Base-by-base conservation (phyloP, 768 basidiomycete species). In the Mrakia frigida region DNA sequence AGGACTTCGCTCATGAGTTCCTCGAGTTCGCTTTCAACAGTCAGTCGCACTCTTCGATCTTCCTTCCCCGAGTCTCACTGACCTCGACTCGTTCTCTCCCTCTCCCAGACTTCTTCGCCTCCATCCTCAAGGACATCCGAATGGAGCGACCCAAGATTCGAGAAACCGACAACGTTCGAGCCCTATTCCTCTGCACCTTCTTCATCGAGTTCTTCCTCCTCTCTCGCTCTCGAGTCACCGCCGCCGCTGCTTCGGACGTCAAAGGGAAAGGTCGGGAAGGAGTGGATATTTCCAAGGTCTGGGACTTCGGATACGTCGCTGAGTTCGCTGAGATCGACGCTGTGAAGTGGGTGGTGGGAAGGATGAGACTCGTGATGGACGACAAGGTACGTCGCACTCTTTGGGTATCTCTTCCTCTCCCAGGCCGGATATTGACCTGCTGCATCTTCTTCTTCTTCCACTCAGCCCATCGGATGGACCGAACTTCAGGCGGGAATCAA, bases 401-500 rank as follows among this genome's bases (percentile, higher is more conserved):
- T 41, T 74, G 16, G 33, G 61, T 63, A 31, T 72, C 75, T 63
- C 59, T 69, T 69, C 6, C 0, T 50, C 31, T 75, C 70, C 43
- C n/a, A n/a, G n/a, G 74, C 79, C 79, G 68, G 70, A 35, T 31
- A 67, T 68, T 56, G n/a, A 37, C 14, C 41, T 25, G 41, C 18
- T n/a, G 21, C 21, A 23, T 43, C 3, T 31, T 11, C 65, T 43
- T 52, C 46, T 52, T 13, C 28, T 31, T n/a, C 52, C 23, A 23
- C 46, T 65, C 80, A 97, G 93, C 96, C 96, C 41, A 94, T 94
- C 81, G 86, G 89, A 77, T 98, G 94, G 94, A 92, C 89, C 37
- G 95, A 97, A 82, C 86, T 98, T 37, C 94, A 98, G 83, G 92
- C 94, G 43, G 93, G 94, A 43, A 89, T 97, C 81, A 92, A 96